Evolutionary conservation across 257 asterid genomes (phyloP).

Genomic region (Eucommia ulmoides): DNA sequence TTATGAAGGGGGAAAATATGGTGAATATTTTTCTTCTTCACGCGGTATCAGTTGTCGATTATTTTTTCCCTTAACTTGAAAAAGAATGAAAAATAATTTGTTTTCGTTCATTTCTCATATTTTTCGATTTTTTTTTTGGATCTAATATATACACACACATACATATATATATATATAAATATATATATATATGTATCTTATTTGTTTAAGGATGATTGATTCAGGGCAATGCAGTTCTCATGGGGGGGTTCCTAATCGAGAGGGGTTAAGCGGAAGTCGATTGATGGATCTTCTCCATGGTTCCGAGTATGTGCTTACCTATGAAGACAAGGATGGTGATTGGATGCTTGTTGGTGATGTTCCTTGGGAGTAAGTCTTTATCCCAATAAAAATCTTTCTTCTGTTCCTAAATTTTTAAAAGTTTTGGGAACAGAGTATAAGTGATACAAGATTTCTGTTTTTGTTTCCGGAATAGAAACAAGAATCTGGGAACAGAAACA

Average conservation of each 20-base stretch:
- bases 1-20: no score
- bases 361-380: constrained; percentile 70
- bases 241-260: constrained; percentile 16
- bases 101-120: background rate
- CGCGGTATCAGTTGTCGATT: background rate
- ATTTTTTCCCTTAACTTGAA: background rate
- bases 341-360: constrained; percentile 99
- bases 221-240: constrained; percentile 24
- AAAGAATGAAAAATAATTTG: background rate
- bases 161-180: no score
- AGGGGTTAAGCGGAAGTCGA: constrained; percentile 45
- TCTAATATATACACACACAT: background rate
- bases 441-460: background rate
- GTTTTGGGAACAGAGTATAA: background rate
- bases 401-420: no score
- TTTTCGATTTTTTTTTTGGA: background rate
- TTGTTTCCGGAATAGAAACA: background rate
- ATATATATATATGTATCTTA: no score
- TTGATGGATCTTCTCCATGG: constrained; percentile 66
- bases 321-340: constrained; percentile 91
- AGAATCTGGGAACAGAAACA: no score
- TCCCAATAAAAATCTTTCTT: background rate
- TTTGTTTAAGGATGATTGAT: background rate
- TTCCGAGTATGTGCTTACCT: constrained; percentile 75
- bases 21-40: background rate